Evolutionary conservation across 768 basidiomycete genomes (phyloP), one percentile per base, ranked within the genome.

Genomic region (Tulasnella sp.): DNA sequence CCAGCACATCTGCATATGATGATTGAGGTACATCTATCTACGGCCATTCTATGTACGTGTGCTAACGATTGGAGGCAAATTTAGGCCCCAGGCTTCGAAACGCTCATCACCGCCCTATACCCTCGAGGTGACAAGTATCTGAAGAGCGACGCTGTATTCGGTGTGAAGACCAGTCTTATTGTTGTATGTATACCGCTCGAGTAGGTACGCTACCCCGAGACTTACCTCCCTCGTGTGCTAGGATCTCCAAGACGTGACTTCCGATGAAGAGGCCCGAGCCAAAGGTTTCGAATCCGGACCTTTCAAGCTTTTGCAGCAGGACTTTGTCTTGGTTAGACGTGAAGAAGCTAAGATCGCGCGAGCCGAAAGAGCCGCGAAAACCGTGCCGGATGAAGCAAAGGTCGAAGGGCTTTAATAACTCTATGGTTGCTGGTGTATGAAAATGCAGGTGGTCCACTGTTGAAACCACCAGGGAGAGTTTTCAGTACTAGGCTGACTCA

Each of bases 1-100:
- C 95, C 95, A 18, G 93, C 90, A 72, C 95, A 96, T 85, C 83
- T 96, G 75, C 95, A 96, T 85, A 86, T 96, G 81, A 88, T 91
- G 87, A 87, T 95, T 79, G 86, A 91, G 77, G 83, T 83, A 74
- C n/a, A 75, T 31, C 20, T 50, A 5, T 31, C 40, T 16, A 37
- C 34, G n/a, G 8, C n/a, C 31, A 16, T 77, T 37, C 2, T 37
- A 54, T 42, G 46, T 42, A 54, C 75, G 11, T 40, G 8, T 48
- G 28, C 28, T 72, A 28, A 42, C 11, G 28, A 42, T 28, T 42
- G 3, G 7, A 44, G 74, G n/a, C 48, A 31, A 40, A 24, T 83
- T 69, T 48, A 85, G 80, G 93, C 94, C 0, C 89, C 90, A 5
- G 94, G 94, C 42, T 95, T 88, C 85, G 91, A 91, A 83, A 92